These are phyloP conservation scores for Ambrosia hybrid DNA, from an alignment of 140 eudicot species.

Conservation along the genomic window DNA sequence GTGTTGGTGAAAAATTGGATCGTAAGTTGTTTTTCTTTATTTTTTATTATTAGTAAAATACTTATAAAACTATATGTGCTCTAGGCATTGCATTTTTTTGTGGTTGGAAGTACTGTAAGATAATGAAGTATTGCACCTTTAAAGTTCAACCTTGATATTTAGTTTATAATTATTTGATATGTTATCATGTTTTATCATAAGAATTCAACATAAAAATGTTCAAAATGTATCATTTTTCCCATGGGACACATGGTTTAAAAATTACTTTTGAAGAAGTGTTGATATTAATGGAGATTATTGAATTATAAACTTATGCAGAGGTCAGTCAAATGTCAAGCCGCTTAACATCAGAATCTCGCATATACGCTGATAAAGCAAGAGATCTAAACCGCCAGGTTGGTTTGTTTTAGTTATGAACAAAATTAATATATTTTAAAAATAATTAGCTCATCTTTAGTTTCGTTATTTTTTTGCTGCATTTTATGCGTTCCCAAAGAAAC, in stretches of 20 bases:
- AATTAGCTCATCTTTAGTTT: neutral
- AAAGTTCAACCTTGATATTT: neutral
- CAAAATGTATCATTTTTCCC: neutral
- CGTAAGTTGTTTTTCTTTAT: conserved; percentile 52
- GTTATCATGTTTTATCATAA: neutral
- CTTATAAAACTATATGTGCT: neutral
- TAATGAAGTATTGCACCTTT: neutral
- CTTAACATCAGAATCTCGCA: conserved; percentile 94
- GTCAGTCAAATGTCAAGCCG: conserved; percentile 99
- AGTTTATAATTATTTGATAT: neutral
- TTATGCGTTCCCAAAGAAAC: neutral
- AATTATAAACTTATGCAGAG: conserved; percentile 58
- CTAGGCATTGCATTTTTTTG: neutral
- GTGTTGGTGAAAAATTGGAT: conserved; percentile 99
- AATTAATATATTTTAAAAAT: neutral
- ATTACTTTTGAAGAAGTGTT: conserved; percentile 6
- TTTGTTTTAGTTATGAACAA: neutral
- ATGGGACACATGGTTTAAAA: neutral
- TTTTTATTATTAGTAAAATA: neutral
- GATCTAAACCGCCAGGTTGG: conserved; percentile 96
- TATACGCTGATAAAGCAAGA: conserved; percentile 93
- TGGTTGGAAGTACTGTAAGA: neutral
- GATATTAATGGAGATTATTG: conserved; percentile 11
- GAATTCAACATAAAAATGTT: neutral
- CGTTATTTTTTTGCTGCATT: neutral